These are phyloP conservation scores for Cornus florida DNA, from an alignment of 148 eudicot genomes.

Conservation along the genomic window DNA sequence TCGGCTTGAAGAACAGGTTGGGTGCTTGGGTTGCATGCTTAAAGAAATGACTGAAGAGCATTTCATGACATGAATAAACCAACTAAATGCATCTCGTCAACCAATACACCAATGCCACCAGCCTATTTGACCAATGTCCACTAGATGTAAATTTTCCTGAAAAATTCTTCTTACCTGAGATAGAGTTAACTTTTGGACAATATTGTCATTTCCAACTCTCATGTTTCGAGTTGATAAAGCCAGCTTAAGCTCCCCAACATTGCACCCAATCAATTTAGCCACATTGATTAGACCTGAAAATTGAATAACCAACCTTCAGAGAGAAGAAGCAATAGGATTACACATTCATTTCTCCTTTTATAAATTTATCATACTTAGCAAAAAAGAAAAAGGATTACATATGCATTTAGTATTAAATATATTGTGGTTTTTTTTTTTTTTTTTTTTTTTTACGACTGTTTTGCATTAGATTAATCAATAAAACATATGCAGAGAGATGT, in stretches of 20 bases:
- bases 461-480: neutral
- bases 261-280: slow-evolving; percentile 79
- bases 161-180: slow-evolving; percentile 53
- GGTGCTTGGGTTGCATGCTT: too few species aligned
- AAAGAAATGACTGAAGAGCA: neutral
- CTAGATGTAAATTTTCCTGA: neutral
- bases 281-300: slow-evolving; percentile 74
- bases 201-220: slow-evolving; percentile 69
- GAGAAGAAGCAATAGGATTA: neutral
- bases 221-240: slow-evolving; percentile 83
- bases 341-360: neutral
- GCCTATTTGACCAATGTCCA: neutral
- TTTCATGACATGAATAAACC: neutral
- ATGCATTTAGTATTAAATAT: neutral
- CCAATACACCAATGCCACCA: neutral
- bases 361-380: too few species aligned
- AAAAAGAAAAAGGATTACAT: neutral
- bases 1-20: too few species aligned
- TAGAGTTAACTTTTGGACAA: slow-evolving; percentile 74
- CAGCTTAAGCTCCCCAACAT: slow-evolving; percentile 51
- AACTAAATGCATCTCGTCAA: neutral
- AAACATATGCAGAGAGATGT: neutral
- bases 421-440: neutral
- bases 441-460: neutral
- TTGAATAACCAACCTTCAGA: slow-evolving; percentile 5